Evolutionary conservation across 805 yeast genomes (phyloP), one percentile per base, ranked within the genome.

Genomic region (Saccharomyces kudriavzevii): DNA sequence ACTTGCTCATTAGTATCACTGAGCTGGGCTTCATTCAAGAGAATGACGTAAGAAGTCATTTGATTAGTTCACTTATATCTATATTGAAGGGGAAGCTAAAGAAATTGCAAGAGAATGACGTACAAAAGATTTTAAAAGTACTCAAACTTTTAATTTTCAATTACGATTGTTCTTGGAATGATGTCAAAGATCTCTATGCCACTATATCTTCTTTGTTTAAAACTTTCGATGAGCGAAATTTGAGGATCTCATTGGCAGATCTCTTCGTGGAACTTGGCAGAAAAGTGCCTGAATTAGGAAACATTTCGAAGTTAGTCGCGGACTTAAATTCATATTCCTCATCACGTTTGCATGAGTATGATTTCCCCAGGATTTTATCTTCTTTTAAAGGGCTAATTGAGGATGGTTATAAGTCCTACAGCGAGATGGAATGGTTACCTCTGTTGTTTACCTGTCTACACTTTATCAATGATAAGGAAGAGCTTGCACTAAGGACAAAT

Each of bases 401-500:
- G 55, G 67, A 66, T 0, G 58, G 70, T 2, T 87, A 77, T 63
- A 10, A 50, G 5, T 55, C 63, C 0, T 69, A 87, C 2, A 64
- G 79, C 0, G 72, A 79, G 0, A 46, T 69, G 2, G 89, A 89
- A 60, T 94, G 98, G 98, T 58, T 80, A 9, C 97, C 97, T 2
- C 62, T 94, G 2, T 53, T 94, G 22, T 79, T 85, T 65, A 80
- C 83, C 52, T 75, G 83, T 54, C 74, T 94, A 43, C 89, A 72
- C 63, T 87, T 80, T 65, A 79, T 94, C 54, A 82, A 82, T 53
- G 96, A 89, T 61, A 83, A 82, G 40, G 84, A 82, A 13, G 99
- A 92, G 68, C 74, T 86, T 49, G 84, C 96, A 0, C 72, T 92
- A 54, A 78, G 97, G 68, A 78, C 87, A 0, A 88, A 87, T 63